Base-by-base conservation (phyloP, 495 filamentous ascomycete species). In the Penicillium atrosanguineum region DNA sequence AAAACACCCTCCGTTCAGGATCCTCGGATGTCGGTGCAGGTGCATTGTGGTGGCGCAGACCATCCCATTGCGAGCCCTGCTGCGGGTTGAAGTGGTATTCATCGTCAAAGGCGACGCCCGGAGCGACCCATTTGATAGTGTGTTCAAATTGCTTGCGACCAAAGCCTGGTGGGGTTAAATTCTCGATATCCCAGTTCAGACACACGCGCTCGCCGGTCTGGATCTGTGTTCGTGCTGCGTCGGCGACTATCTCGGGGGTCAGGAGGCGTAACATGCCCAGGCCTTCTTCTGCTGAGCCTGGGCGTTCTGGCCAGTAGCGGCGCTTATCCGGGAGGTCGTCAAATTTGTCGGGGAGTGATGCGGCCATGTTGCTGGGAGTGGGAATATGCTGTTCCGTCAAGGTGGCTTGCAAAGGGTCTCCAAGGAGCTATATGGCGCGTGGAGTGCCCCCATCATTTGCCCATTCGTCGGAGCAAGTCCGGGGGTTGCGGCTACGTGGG, bases 41-140 rank as follows among this genome's bases (percentile, higher is more conserved):
- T 3, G 60, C 63, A 21, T 67, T 71, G 53, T 77, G 73, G 60
- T 90, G 87, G 44, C 85, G 74, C n/a, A 91, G 76, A 18, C 86
- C 84, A 60, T 92, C 88, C 88, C 88, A 91, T 68, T 93, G 88
- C 4, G 84, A 87, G 23, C 82, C 81, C 58, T 82, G 80, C 62
- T 91, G 88, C 0, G 88, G 90, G 66, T 91, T 91, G 67, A 91
- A 78, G 23, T 80, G 77, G 53, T 89, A 85, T 52, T 87, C 76
- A 55, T 90, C 87, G 56, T 88, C 84, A 50, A 84, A 83, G 3
- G 78, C 79, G 11, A 76, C 40, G n/a, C 73, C 74, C 29, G 73
- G 68, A 4, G 55, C 55, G 3, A 83, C 70, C 53, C 68, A 69
- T 66, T 83, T 83, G 62, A 85, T 79, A 46, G 70, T 61, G 55